Evolutionary conservation across 2,329 filamentous ascomycete species (phyloP), one percentile per base, ranked within the genome.

Genomic region (Sporothrix sp.): DNA sequence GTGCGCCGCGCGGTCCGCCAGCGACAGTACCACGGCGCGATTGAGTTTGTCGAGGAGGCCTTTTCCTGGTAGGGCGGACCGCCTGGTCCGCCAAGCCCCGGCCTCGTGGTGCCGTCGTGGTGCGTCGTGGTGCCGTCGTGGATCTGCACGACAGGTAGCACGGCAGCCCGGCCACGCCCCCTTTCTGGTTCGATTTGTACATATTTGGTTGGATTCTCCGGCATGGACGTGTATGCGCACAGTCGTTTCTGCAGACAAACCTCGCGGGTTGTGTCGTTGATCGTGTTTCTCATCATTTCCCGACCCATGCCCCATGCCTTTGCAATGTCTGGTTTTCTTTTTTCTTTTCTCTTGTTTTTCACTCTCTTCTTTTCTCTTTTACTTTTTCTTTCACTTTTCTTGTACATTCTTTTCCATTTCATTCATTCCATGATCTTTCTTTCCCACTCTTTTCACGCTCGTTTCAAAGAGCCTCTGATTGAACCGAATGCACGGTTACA

Each of bases 11-110:
- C 81, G 11, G 82, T 85, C 40, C 74, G 85, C 53, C 72, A 72
- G 47, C 74, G 80, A 58, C 81, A 86, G 63, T 73, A 81, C 56
- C 66, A 73, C 42, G 81, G 79, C 56, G 79, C 79, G 53, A 80
- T 90, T 50, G 85, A 90, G 61, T 88, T 90, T 64, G 75, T 85
- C 54, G 85, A 91, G 67, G 85, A 90, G 65, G 82, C 84, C 4
- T 91, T 90, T 68, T 74, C 73, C 3, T 78, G 74, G 75, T 78
- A 70, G 50, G 21, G n/a, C n/a, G n/a, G n/a, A n/a, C n/a, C n/a
- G n/a, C n/a, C n/a, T n/a, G n/a, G n/a, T n/a, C n/a, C n/a, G n/a
- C n/a, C n/a, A n/a, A n/a, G n/a, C n/a, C n/a, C n/a, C n/a, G n/a
- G n/a, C n/a, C n/a, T n/a, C n/a, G n/a, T n/a, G n/a, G n/a, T n/a